Percentiles rank a stretch among this genome's conserved stretches.
phyloP scores from a whole-genome alignment of 768 basidiomycete genomes.

The Leccinum olivaceopallidum region DNA sequence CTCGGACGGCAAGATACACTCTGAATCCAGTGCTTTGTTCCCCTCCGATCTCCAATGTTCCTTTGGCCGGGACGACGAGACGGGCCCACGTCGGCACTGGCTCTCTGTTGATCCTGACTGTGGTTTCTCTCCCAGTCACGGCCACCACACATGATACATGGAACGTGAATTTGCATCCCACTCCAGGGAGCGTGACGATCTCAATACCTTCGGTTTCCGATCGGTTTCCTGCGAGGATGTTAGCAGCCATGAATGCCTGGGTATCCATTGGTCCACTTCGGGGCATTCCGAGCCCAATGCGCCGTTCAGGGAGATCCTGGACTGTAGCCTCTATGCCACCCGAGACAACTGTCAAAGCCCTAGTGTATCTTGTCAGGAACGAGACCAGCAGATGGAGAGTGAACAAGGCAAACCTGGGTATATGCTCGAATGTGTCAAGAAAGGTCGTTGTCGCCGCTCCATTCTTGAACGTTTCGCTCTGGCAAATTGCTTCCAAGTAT shows the following conservation, averaged over 20 bases:
- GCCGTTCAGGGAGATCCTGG: conserved; percentile 58
- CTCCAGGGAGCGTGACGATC: conserved; percentile 46
- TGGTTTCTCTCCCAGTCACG: conserved; percentile 51
- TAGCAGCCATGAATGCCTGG: conserved; percentile 55
- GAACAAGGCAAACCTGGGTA: conserved; percentile 36
- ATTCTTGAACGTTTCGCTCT: conserved; percentile 36
- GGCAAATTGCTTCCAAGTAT: conserved; percentile 48
- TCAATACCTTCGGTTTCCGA: conserved; percentile 56
- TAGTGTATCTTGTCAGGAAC: conserved; percentile 15
- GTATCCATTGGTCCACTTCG: conserved; percentile 65
- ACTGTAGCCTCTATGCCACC: conserved; percentile 54
- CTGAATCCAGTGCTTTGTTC: conserved; percentile 44
- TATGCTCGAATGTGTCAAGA: conserved; percentile 44
- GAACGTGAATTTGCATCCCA: conserved; percentile 49
- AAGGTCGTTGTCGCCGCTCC: conserved; percentile 52
- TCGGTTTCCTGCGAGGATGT: conserved; percentile 57
- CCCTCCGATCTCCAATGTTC: conserved; percentile 41
- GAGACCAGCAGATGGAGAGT: neutral
- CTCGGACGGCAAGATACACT: conserved; percentile 54
- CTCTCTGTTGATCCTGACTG: conserved; percentile 43
- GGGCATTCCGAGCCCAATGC: conserved; percentile 58
- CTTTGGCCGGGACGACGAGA: conserved; percentile 45
- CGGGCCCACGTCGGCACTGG: conserved; percentile 49
- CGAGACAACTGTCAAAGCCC: conserved; percentile 53
- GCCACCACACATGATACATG: conserved; percentile 49